Evolutionary conservation across 2,329 filamentous ascomycete species (phyloP).

Genomic region (Calonectria ilicicola): DNA sequence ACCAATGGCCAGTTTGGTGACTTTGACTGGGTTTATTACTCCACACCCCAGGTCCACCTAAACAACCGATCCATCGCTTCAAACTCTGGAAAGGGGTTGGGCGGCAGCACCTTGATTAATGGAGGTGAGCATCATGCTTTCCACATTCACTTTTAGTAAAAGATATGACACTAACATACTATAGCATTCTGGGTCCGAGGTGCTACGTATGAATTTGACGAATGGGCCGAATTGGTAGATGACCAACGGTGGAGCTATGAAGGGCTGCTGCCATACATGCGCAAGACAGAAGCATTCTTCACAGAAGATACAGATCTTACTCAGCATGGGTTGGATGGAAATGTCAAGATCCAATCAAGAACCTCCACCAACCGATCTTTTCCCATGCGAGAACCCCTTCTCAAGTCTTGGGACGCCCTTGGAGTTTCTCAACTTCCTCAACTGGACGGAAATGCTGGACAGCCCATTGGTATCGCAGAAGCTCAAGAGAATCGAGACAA

Average conservation of each 20-base stretch:
- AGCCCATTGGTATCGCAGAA: slow-evolving; percentile 46
- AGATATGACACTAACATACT: neutral
- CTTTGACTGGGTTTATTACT: slow-evolving; percentile 50
- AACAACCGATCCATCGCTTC: slow-evolving; percentile 37
- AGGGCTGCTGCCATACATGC: slow-evolving; percentile 43
- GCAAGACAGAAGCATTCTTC: slow-evolving; percentile 20
- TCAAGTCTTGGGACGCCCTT: slow-evolving; percentile 53
- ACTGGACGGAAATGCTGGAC: slow-evolving; percentile 42
- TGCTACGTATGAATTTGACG: slow-evolving; percentile 56
- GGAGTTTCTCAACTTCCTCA: slow-evolving; percentile 43
- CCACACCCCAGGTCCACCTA: slow-evolving; percentile 43
- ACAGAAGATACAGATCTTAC: slow-evolving; percentile 51
- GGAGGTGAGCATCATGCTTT: neutral
- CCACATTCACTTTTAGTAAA: fast-evolving
- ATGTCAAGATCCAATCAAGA: slow-evolving; percentile 46
- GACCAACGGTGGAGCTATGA: slow-evolving; percentile 59
- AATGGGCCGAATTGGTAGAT: slow-evolving; percentile 48
- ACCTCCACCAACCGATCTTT: slow-evolving; percentile 49
- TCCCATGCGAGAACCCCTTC: slow-evolving; percentile 49
- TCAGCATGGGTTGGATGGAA: slow-evolving; percentile 52
- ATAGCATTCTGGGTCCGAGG: slow-evolving; percentile 54
- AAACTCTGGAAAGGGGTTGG: slow-evolving; percentile 52
- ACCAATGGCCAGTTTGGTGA: slow-evolving; percentile 43
- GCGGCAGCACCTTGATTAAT: slow-evolving; percentile 47
- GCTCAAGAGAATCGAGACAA: slow-evolving; percentile 40